These are phyloP conservation scores for Lodderomyces parapsilosis DNA, from an alignment of 1,139 yeast genomes.

Conservation along the genomic window DNA sequence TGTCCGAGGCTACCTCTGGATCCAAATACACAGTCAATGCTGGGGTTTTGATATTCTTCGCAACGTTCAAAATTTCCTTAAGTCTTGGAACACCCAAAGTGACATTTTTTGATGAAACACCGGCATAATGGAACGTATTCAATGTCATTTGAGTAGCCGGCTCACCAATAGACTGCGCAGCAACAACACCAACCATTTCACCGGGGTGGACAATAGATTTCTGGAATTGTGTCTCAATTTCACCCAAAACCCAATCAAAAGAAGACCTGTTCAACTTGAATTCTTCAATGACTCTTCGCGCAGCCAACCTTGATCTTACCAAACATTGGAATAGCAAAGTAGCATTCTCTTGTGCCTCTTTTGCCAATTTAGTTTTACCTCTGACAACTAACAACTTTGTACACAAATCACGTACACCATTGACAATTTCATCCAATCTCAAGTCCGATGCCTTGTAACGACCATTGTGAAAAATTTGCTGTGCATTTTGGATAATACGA, in stretches of 20 bases:
- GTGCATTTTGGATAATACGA: slow-evolving; percentile 96
- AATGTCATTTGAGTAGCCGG: slow-evolving; percentile 99
- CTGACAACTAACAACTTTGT: slow-evolving; percentile 73
- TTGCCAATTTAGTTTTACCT: slow-evolving; percentile 70
- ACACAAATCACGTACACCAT: slow-evolving; percentile 70
- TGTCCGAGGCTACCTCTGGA: slow-evolving; percentile 78
- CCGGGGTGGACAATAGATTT: slow-evolving; percentile 96
- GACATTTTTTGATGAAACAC: slow-evolving; percentile 98
- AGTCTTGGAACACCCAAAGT: slow-evolving; percentile 99
- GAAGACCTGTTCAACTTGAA: slow-evolving; percentile 81
- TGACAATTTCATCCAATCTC: slow-evolving; percentile 76
- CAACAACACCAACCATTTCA: slow-evolving; percentile 99
- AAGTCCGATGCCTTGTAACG: slow-evolving; percentile 88
- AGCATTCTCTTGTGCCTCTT: slow-evolving; percentile 92
- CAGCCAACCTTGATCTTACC: slow-evolving; percentile 86
- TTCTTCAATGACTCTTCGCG: slow-evolving; percentile 90
- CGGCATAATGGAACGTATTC: slow-evolving; percentile 99
- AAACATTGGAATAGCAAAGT: slow-evolving; percentile 87
- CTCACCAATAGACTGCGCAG: slow-evolving; percentile 99
- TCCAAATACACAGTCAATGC: slow-evolving; percentile 89
- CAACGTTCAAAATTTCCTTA: slow-evolving; percentile 97
- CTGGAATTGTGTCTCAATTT: slow-evolving; percentile 89
- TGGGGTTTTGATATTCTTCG: slow-evolving; percentile 98
- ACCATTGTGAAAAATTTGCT: slow-evolving; percentile 93
- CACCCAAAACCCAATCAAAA: slow-evolving; percentile 95